Conservation (phyloP, 139 green algal species). For the Picochlorum sp. region DNA sequence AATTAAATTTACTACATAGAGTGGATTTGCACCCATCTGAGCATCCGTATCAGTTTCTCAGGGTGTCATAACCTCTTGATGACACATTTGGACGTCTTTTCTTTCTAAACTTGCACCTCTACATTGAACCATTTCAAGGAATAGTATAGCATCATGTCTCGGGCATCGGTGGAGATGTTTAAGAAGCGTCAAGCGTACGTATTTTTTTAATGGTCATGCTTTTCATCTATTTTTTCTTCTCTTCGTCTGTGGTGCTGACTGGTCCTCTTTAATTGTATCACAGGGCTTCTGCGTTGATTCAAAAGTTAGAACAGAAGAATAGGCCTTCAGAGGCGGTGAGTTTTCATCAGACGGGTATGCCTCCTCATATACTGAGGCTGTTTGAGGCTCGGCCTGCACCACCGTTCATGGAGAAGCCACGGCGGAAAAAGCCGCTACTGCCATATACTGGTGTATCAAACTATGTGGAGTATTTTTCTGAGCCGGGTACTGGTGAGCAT, state of each 20-base stretch:
- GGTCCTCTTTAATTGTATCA: background rate
- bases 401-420: background rate
- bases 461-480: conserved; percentile 58
- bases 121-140: too few species aligned
- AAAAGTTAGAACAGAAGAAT: conserved; percentile 29
- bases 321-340: conserved; percentile 42
- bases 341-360: conserved; percentile 64
- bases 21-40: too few species aligned
- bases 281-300: conserved; percentile 16
- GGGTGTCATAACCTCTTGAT: too few species aligned
- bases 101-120: too few species aligned
- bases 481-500: conserved; percentile 62
- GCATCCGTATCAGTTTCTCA: too few species aligned
- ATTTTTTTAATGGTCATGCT: background rate
- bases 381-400: conserved; percentile 48
- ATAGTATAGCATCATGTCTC: too few species aligned
- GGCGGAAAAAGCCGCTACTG: conserved; percentile 26
- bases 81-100: too few species aligned
- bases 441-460: conserved; percentile 49
- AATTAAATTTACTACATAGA: too few species aligned
- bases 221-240: too few species aligned
- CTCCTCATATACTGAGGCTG: conserved; percentile 58
- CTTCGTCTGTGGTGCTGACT: too few species aligned
- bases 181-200: background rate
- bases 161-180: too few species aligned